Evolutionary conservation across 2,329 filamentous ascomycete species (phyloP), one percentile per base, ranked within the genome.

Genomic region (Endocalyx cinctus): DNA sequence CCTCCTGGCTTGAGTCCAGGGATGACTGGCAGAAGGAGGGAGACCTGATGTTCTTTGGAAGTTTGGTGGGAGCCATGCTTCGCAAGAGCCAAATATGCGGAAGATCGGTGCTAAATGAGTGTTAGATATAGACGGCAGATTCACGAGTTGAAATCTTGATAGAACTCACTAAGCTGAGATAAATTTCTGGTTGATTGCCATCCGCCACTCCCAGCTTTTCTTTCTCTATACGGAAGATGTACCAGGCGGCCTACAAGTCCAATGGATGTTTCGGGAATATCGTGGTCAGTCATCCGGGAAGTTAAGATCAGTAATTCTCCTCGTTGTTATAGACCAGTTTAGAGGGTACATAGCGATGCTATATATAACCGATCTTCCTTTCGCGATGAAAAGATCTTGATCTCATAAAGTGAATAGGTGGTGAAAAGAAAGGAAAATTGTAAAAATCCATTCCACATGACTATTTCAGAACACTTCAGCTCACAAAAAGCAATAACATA

Each of bases 221-320:
- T 40, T 33, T 43, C 27, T 27, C 40, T 43, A 25, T 45, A 46
- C 25, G 52, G 49, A 35, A 45, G 37, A 31, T 51, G 43, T 29
- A 48, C 50, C 43, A 55, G 50, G 39, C 52, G 51, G 41, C 52
- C 52, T 48, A 51, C 46, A 42, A 51, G 42, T 31, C 52, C 52
- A 34, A 54, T 35, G 34, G 44, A 46, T 16, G 52, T 53, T 45
- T 55, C 52, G 25, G 43, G 38, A 27, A 50, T 34, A 42, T 45
- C 46, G 33, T 46, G 50, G 47, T 55, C 51, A 55, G 50, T 52
- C 52, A 55, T 55, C 43, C 50, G 51, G 48, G 47, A 47, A 47
- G 37, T 43, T 34, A 27, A 41, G 43, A 38, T 48, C 46, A 38
- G 39, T 40, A 29, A 34, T 43, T 45, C 32, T 52, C 31, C 41